phyloP scores from a whole-genome alignment of 1,284 basidiomycete species.

The Amylostereum areolatum region DNA sequence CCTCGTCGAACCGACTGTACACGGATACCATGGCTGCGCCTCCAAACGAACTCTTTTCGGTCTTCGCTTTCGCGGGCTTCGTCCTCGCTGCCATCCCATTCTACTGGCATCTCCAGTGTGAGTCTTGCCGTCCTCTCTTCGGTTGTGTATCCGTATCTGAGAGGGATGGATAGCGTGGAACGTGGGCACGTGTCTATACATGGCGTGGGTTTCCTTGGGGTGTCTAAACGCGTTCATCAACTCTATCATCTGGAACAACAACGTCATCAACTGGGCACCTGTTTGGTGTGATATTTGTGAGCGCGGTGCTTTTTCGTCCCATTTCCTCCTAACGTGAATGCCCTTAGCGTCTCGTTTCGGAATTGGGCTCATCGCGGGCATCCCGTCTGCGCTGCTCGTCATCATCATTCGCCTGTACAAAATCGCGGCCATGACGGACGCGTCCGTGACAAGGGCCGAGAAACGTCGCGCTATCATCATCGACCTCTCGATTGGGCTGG shows the following conservation, averaged over 20 bases:
- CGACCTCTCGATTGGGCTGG: slow-evolving; percentile 31
- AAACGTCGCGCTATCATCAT: slow-evolving; percentile 27
- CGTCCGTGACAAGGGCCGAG: slow-evolving; percentile 20
- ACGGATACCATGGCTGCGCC: slow-evolving; percentile 15
- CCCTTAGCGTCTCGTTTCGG: slow-evolving; percentile 32
- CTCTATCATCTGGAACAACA: slow-evolving; percentile 59
- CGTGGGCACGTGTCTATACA: slow-evolving; percentile 56
- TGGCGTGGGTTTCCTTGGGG: slow-evolving; percentile 52
- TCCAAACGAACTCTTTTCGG: slow-evolving; percentile 19
- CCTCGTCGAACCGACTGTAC: no score
- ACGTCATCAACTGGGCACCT: slow-evolving; percentile 47
- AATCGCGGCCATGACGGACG: slow-evolving; percentile 30
- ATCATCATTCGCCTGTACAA: slow-evolving; percentile 45
- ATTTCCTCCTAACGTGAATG: neutral
- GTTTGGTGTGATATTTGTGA: slow-evolving; percentile 76
- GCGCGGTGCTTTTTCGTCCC: slow-evolving; percentile 14
- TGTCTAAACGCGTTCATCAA: slow-evolving; percentile 59
- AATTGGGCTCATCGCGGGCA: slow-evolving; percentile 28
- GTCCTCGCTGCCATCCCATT: slow-evolving; percentile 44
- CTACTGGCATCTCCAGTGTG: slow-evolving; percentile 55
- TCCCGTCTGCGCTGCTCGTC: slow-evolving; percentile 38
- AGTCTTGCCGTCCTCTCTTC: slow-evolving; percentile 7
- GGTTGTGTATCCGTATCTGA: neutral
- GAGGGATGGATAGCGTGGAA: slow-evolving; percentile 29
- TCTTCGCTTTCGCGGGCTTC: slow-evolving; percentile 45